Evolutionary conservation across 306 rosid genomes (phyloP).

Genomic region (Corylus americana): DNA sequence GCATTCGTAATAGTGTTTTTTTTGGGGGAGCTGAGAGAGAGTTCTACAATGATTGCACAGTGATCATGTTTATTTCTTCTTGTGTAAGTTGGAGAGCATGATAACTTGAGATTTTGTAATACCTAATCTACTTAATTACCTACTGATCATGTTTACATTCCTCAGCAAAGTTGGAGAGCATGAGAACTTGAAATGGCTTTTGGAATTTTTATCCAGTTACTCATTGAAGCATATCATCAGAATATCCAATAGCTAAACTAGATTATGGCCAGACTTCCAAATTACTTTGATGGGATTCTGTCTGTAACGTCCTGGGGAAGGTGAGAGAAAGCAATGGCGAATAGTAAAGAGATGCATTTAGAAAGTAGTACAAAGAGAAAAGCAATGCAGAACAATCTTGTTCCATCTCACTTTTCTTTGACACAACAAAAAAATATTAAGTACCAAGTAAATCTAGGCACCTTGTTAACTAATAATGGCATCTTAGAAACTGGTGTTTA

Average conservation of each 20-base stretch:
- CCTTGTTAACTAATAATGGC: conserved; percentile 4
- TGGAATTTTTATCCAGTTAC: background rate
- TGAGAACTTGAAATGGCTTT: background rate
- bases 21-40: too few relatives aligned
- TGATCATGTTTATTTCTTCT: conserved; percentile 15
- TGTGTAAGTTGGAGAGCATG: background rate
- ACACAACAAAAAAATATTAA: background rate
- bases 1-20: too few relatives aligned
- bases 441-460: background rate
- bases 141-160: background rate
- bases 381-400: conserved; percentile 33
- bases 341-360: conserved; percentile 7
- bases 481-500: background rate
- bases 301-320: conserved; percentile 21
- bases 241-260: conserved; percentile 2
- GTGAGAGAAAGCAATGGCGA: background rate
- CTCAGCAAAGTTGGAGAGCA: background rate
- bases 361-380: conserved; percentile 11
- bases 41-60: background rate
- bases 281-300: conserved; percentile 18
- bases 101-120: background rate
- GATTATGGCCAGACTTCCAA: background rate
- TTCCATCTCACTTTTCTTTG: conserved; percentile 26
- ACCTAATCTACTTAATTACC: background rate
- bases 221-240: background rate